These are phyloP conservation scores for Labyrinthula sp. DNA, from an alignment of 352 stramenopile species.

Conservation along the genomic window DNA sequence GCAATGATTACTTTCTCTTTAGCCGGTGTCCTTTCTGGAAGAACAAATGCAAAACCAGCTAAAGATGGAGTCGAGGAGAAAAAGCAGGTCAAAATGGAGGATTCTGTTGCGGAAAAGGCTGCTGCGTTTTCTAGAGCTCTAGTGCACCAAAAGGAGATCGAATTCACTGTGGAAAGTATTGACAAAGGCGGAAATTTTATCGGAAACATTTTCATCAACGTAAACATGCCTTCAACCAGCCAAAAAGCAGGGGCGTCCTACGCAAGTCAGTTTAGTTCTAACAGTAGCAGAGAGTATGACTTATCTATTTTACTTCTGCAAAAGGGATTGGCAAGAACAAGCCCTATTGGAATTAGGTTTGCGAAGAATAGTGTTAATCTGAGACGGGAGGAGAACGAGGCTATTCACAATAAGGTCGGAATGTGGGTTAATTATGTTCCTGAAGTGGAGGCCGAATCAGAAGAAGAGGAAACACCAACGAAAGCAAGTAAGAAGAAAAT, in stretches of 20 bases:
- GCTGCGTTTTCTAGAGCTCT: slow-evolving; percentile 57
- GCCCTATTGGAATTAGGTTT: no score
- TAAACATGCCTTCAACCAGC: no score
- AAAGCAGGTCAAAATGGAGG: slow-evolving; percentile 35
- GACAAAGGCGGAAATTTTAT: slow-evolving; percentile 71
- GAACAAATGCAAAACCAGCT: slow-evolving; percentile 48
- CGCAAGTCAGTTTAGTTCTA: no score
- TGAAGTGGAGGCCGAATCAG: slow-evolving; percentile 55
- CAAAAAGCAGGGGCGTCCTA: slow-evolving; percentile 66
- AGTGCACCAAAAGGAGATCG: slow-evolving; percentile 69
- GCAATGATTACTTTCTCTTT: slow-evolving; percentile 78
- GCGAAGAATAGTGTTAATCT: no score
- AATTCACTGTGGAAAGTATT: slow-evolving; percentile 68
- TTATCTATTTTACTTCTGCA: no score
- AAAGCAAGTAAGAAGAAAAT: no score
- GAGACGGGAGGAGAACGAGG: no score
- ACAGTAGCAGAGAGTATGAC: no score
- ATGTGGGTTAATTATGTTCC: no score
- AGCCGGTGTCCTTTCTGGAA: slow-evolving; percentile 58
- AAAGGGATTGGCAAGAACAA: slow-evolving; percentile 52
- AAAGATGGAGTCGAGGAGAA: slow-evolving; percentile 6
- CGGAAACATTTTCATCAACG: slow-evolving; percentile 49
- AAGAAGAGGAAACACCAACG: slow-evolving; percentile 36
- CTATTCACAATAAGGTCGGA: no score
- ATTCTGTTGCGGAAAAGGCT: slow-evolving; percentile 62